Evolutionary conservation across 805 yeast species (phyloP).

Genomic region (Yarrowia keelungensis): DNA sequence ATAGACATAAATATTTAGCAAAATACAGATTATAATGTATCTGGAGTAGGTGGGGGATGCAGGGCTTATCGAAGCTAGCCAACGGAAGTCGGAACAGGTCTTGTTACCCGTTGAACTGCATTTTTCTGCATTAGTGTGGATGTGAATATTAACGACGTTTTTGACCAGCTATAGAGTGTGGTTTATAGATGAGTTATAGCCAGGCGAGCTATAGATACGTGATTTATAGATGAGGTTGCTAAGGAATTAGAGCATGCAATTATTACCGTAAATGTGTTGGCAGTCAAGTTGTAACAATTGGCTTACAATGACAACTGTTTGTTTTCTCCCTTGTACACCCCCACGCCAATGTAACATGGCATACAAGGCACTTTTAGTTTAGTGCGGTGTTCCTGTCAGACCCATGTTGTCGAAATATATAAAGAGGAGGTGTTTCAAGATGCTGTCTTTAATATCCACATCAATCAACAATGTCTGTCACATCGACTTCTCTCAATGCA

Average conservation of each 20-base stretch:
- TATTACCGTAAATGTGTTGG: too few relatives aligned
- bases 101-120: constrained; percentile 1
- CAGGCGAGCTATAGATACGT: neutral
- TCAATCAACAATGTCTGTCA: constrained; percentile 1
- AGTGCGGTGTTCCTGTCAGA: neutral
- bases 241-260: too few relatives aligned
- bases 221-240: too few relatives aligned
- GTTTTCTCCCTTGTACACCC: too few relatives aligned
- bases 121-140: constrained; percentile 8
- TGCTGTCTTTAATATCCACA: neutral
- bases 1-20: constrained; percentile 20
- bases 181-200: neutral
- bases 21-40: constrained; percentile 7
- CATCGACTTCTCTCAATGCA: neutral
- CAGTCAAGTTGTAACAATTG: too few relatives aligned
- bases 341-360: constrained; percentile 7
- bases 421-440: neutral
- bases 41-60: neutral
- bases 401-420: neutral
- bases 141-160: neutral
- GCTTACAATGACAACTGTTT: too few relatives aligned
- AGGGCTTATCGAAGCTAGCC: neutral
- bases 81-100: constrained; percentile 6
- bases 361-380: neutral
- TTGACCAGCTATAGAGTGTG: neutral